Base-by-base conservation (phyloP, 108 stramenopile genomes). In the Hondaea fermentalgiana region DNA sequence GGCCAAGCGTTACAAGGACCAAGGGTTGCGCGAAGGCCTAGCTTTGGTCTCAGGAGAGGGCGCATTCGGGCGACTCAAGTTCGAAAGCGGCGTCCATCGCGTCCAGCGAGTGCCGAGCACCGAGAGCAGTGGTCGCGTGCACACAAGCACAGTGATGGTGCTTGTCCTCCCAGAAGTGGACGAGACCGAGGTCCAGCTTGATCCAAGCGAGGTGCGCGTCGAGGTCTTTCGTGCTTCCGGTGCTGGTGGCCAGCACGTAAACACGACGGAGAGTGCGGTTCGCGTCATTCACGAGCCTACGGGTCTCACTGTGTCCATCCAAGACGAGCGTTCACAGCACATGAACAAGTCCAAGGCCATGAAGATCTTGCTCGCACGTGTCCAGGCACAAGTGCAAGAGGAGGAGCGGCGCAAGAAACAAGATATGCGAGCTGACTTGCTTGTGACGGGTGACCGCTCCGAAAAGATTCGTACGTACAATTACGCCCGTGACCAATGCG, bases 161-260 rank as follows among this genome's bases (percentile, higher is more conserved):
- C 96, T 95, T 5, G 97, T 98, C 0, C 91, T 99, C 23, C 97
- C 98, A 17, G 89, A 94, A 87, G 76, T 95, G 25, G 88, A 93
- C 47, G 92, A 96, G 51, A 90, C 89, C 44, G 91, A 94, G 72
- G 29, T 92, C 69, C 10, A 92, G 93, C 2, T 92, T 95, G 47
- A 96, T 93, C 55, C 91, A 64, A 92, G 95, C 2, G 97, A 98
- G 60, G 64, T 99, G 4, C 93, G 93, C 71, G 94, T 98, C 43
- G 97, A 98, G 60, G 95, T 94, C 3, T 97, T 96, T 94, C 90
- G 99, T 49, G 92, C 98, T 2, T 94, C 94, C 42, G 99, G 99
- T 60, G 97, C 97, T 21, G 99, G 99, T 17, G 99, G 99, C 19
- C 99, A 99, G 93, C 97, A 98, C 92, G 99, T 99, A n/a, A 99